Conservation (phyloP, 306 rosid genomes). For the Betula pendula region DNA sequence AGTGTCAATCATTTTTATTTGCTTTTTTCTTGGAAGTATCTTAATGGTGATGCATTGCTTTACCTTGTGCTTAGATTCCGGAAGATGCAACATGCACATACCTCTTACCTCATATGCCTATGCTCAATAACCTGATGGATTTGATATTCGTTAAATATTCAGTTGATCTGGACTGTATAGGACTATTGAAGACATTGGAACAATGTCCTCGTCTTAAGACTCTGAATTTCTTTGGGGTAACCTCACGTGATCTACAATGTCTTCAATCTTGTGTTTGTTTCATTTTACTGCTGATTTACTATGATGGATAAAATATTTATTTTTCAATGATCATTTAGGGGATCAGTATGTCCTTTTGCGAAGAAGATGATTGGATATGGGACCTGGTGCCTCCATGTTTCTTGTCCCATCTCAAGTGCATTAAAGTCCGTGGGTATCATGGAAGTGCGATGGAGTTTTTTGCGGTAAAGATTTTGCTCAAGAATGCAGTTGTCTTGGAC, state of each 20-base stretch:
- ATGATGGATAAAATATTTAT: neutral
- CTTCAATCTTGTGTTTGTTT: neutral
- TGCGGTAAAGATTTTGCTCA: neutral
- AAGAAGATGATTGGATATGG: neutral
- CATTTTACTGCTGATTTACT: neutral
- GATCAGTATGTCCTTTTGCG: neutral
- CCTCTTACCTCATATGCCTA: neutral
- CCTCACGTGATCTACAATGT: neutral
- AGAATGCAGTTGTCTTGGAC: neutral
- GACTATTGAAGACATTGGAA: neutral
- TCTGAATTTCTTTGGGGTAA: neutral
- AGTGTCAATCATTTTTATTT: neutral
- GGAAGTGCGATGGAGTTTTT: neutral
- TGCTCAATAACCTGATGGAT: neutral
- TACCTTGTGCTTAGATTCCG: neutral
- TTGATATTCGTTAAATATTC: neutral
- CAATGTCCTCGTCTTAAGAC: neutral
- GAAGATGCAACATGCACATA: neutral
- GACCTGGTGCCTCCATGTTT: neutral
- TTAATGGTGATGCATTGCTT: no score
- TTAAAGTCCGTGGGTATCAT: neutral
- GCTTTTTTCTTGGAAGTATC: no score
- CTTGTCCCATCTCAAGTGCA: neutral
- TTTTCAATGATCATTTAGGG: neutral
- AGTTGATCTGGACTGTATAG: neutral